Conservation (phyloP, 2,329 filamentous ascomycete genomes). For the Fusarium sp. region DNA sequence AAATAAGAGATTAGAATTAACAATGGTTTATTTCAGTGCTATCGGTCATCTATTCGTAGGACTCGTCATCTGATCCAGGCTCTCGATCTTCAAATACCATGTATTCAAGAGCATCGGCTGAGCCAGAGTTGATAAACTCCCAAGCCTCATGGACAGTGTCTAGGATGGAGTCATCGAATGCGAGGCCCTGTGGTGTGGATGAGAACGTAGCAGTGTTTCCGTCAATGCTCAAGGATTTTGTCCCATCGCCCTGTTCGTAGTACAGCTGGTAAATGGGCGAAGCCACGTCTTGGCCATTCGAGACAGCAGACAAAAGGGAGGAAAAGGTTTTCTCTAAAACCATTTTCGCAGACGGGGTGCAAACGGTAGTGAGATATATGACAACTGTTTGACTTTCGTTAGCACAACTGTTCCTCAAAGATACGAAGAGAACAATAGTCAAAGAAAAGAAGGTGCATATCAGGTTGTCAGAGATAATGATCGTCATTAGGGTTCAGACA, state of each 20-base stretch:
- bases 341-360: slow-evolving; percentile 50
- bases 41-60: slow-evolving; percentile 55
- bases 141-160: slow-evolving; percentile 77
- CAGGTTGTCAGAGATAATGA: slow-evolving; percentile 88
- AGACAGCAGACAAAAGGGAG: slow-evolving; percentile 53
- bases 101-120: slow-evolving; percentile 65
- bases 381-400: slow-evolving; percentile 48
- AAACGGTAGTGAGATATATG: slow-evolving; percentile 54
- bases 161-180: slow-evolving; percentile 78
- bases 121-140: slow-evolving; percentile 69
- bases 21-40: slow-evolving; percentile 4
- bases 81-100: slow-evolving; percentile 84
- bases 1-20: neutral
- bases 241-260: slow-evolving; percentile 63
- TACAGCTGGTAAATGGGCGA: slow-evolving; percentile 63
- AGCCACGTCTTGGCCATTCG: slow-evolving; percentile 46
- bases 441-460: slow-evolving; percentile 60
- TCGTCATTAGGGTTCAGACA: slow-evolving; percentile 96
- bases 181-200: slow-evolving; percentile 70
- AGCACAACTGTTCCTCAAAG: slow-evolving; percentile 46
- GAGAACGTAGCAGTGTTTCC: slow-evolving; percentile 67
- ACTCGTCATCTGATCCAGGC: slow-evolving; percentile 68
- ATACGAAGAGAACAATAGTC: slow-evolving; percentile 12
- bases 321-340: slow-evolving; percentile 56
- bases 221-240: slow-evolving; percentile 48